Conservation (phyloP, 352 stramenopile genomes). For the Lagenidium giganteum region DNA sequence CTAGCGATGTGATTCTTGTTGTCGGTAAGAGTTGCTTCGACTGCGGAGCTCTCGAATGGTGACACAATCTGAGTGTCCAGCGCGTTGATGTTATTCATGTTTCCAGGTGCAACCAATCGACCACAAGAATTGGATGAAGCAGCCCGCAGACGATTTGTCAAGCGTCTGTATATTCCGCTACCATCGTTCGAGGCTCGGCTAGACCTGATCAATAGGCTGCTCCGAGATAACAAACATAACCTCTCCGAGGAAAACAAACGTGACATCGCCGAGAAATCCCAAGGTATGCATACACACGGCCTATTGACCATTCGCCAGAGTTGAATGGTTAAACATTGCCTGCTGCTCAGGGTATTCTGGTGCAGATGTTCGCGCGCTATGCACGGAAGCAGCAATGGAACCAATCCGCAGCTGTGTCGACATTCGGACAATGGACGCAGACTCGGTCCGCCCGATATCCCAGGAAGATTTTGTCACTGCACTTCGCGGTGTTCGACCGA, state of each 20-base stretch:
- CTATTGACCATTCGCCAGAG: no score
- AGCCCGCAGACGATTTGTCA: slow-evolving; percentile 95
- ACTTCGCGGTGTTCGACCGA: slow-evolving; percentile 89
- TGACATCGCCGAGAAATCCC: slow-evolving; percentile 81
- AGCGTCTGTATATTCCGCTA: slow-evolving; percentile 97
- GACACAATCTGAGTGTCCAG: no score
- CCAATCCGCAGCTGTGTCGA: slow-evolving; percentile 85
- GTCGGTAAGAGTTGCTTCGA: slow-evolving; percentile 39
- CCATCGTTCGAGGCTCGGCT: slow-evolving; percentile 84
- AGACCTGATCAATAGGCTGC: slow-evolving; percentile 87
- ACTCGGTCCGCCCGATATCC: slow-evolving; percentile 92
- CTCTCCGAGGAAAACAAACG: slow-evolving; percentile 86
- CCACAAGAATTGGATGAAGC: slow-evolving; percentile 98
- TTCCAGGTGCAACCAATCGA: slow-evolving; percentile 92
- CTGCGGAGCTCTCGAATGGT: no score
- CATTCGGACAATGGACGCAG: slow-evolving; percentile 86
- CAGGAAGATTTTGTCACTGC: slow-evolving; percentile 95
- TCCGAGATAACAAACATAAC: slow-evolving; percentile 91
- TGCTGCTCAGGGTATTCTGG: slow-evolving; percentile 90
- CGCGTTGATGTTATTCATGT: not conserved
- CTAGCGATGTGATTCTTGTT: slow-evolving; percentile 88
- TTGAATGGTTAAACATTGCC: no score
- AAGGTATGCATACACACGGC: no score
- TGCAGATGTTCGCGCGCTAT: slow-evolving; percentile 96
- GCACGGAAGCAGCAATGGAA: slow-evolving; percentile 97